These are phyloP conservation scores for Keqinozyma sinolaborantium DNA, from an alignment of 1,139 yeast genomes.

Conservation along the genomic window DNA sequence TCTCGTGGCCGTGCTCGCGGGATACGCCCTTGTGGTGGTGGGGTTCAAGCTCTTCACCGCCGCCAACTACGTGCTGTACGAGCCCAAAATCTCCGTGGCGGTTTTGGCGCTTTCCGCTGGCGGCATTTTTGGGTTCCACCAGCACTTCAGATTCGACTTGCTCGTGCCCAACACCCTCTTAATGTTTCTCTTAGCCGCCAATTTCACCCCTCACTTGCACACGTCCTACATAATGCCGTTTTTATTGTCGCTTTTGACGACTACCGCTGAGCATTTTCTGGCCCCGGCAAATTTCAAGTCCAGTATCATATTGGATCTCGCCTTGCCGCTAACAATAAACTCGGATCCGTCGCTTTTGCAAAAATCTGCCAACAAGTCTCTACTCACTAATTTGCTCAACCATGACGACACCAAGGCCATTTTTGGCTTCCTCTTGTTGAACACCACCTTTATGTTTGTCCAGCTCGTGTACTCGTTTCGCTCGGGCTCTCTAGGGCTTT, in stretches of 20 bases:
- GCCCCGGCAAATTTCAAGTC: background rate
- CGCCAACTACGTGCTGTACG: background rate
- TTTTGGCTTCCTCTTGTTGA: slow-evolving; percentile 78
- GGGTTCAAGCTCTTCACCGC: slow-evolving; percentile 12
- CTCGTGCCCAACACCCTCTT: background rate
- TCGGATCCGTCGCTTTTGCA: background rate
- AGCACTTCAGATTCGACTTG: background rate
- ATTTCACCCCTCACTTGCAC: background rate
- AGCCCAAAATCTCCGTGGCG: background rate
- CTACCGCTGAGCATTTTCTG: background rate
- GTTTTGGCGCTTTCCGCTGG: background rate
- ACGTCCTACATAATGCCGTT: background rate
- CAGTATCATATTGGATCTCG: background rate
- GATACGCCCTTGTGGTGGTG: slow-evolving; percentile 15
- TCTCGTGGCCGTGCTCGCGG: slow-evolving; percentile 9
- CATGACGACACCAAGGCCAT: slow-evolving; percentile 85
- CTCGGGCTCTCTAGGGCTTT: slow-evolving; percentile 84
- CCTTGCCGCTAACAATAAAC: background rate
- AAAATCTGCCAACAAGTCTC: slow-evolving; percentile 8
- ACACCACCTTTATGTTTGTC: slow-evolving; percentile 90
- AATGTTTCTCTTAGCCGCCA: background rate
- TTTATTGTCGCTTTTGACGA: slow-evolving; percentile 2
- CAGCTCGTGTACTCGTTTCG: slow-evolving; percentile 89
- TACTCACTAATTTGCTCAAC: slow-evolving; percentile 39
- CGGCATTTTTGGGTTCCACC: background rate